Evolutionary conservation across 306 rosid genomes (phyloP).

Genomic region (Rubus parviflorus): DNA sequence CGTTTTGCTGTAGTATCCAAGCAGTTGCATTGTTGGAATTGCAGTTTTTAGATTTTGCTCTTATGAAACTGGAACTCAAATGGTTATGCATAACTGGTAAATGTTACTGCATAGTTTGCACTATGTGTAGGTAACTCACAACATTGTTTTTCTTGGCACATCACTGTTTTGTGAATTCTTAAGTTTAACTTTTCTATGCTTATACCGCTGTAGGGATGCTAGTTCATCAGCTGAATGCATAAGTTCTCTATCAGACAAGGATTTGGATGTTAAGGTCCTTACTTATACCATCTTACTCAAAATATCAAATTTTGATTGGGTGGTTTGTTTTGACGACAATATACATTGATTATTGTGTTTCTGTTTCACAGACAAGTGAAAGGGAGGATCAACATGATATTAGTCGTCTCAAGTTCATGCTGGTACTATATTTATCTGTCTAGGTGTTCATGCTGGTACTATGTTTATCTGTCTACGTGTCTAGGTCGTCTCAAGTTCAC

Average conservation of each 20-base stretch:
- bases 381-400: constrained; percentile 56
- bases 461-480: constrained; percentile 17
- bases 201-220: constrained; percentile 47
- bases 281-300: constrained; percentile 5
- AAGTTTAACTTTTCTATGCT: constrained; percentile 21
- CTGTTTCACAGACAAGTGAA: constrained; percentile 48
- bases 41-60: not conserved
- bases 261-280: constrained; percentile 57
- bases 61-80: not conserved
- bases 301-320: constrained; percentile 21
- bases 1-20: not conserved
- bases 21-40: not conserved
- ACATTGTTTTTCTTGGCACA: constrained; percentile 9
- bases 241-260: constrained; percentile 36
- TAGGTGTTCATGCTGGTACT: constrained; percentile 44
- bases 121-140: not conserved
- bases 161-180: constrained; percentile 26
- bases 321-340: not conserved
- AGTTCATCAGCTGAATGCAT: constrained; percentile 39
- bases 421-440: constrained; percentile 53
- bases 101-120: not conserved
- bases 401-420: constrained; percentile 68
- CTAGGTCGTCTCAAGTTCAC: constrained; percentile 56
- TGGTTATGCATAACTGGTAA: not conserved
- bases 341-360: constrained; percentile 18